Evolutionary conservation across 2,329 filamentous ascomycete genomes (phyloP), one percentile per base, ranked within the genome.

Genomic region (Trichoderma afroharzianum): DNA sequence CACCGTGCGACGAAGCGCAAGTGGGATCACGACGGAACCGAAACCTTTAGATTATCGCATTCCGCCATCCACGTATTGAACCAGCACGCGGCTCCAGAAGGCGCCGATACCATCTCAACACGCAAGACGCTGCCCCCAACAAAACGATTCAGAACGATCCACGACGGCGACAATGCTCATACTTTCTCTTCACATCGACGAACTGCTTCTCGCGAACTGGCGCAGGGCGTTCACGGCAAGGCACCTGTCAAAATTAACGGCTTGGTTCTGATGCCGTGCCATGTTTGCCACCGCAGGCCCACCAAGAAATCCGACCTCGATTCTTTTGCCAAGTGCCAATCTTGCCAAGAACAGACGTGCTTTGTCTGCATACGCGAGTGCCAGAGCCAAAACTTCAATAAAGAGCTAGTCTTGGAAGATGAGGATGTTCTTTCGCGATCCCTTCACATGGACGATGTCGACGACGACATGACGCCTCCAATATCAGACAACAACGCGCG

Each of bases 351-450:
- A 73, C 84, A 90, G 55, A 88, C 90, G 0, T 93, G 91, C 78
- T 92, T 87, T 76, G 84, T 93, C n/a, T 93, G 91, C 78, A 87
- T 92, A 58, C 82, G 91, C 30, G 83, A 88, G 74, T 93, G 91
- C 75, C 81, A 86, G 14, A 87, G 87, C 2, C 86, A 85, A 83
- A 43, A 55, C 15, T n/a, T 9, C 18, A 74, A 76, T 9, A 70
- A 67, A 30, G 58, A 75, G 64, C 30, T 76, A 8, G 74, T 79
- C 4, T 77, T 76, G 7, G 80, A 81, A 62, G 53, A 53, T 24
- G 77, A 81, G 68, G 80, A 83, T 71, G 77, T 79, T 21, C 75
- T 84, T 1, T 83, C 81, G 14, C 78, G 79, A 21, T 87, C 85
- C 0, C 86, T 87, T 66, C 82, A 82, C 18, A 88, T 88, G 86